phyloP scores from a whole-genome alignment of 768 basidiomycete species.

The Leccinum obscurum region DNA sequence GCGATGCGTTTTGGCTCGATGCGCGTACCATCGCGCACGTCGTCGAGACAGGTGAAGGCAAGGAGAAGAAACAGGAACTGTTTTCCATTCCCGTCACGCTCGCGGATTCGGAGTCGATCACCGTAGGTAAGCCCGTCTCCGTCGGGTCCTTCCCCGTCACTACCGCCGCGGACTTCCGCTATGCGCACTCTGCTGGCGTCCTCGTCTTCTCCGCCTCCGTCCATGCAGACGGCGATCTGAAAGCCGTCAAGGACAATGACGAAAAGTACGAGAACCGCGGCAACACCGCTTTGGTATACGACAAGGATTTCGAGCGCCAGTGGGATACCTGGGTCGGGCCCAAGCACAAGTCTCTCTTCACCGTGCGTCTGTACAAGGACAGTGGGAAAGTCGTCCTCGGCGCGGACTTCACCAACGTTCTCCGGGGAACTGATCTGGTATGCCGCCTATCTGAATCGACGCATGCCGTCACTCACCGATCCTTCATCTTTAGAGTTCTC shows the following conservation, averaged over 20 bases:
- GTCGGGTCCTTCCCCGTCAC: slow-evolving; percentile 70
- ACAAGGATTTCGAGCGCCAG: slow-evolving; percentile 67
- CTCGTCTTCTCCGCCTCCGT: slow-evolving; percentile 92
- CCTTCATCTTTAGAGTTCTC: slow-evolving; percentile 48
- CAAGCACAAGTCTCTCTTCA: slow-evolving; percentile 73
- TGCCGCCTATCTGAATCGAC: slow-evolving; percentile 18
- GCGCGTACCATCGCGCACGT: slow-evolving; percentile 69
- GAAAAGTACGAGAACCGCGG: slow-evolving; percentile 72
- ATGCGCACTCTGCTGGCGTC: slow-evolving; percentile 49
- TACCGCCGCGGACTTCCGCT: slow-evolving; percentile 70
- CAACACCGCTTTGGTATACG: slow-evolving; percentile 70
- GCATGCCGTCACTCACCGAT: background rate
- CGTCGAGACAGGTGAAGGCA: slow-evolving; percentile 50
- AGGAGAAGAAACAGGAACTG: slow-evolving; percentile 51
- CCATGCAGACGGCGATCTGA: slow-evolving; percentile 72
- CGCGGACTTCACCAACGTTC: slow-evolving; percentile 53
- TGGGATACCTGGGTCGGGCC: slow-evolving; percentile 79
- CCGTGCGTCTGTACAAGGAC: slow-evolving; percentile 54
- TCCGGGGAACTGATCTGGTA: slow-evolving; percentile 73
- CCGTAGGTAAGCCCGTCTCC: slow-evolving; percentile 37
- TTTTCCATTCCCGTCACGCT: slow-evolving; percentile 30
- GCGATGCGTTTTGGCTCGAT: slow-evolving; percentile 80
- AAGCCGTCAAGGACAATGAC: slow-evolving; percentile 67
- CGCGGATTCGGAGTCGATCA: too few relatives aligned
- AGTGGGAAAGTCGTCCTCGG: slow-evolving; percentile 53